These are phyloP conservation scores for Takashimella tepidaria DNA, from an alignment of 1,284 basidiomycete species.

Conservation along the genomic window DNA sequence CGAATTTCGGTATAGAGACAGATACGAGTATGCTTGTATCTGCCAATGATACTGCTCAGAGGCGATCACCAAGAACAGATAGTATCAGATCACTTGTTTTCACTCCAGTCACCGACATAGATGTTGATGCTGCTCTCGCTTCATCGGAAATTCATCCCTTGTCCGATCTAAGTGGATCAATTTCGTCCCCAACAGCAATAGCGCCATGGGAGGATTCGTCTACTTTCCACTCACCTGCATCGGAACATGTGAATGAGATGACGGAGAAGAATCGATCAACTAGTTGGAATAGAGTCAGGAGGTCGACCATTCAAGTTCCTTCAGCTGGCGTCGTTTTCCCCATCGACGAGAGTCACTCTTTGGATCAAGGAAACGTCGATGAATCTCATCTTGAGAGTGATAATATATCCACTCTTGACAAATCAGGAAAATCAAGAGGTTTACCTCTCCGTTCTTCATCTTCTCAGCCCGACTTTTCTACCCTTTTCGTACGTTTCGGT, in stretches of 20 bases:
- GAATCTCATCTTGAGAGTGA: not conserved
- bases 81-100: not conserved
- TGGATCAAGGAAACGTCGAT: not conserved
- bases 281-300: not conserved
- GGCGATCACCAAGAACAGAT: not conserved
- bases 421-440: not conserved
- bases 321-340: constrained; percentile 25
- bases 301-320: constrained; percentile 22
- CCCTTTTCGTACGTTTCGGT: not conserved
- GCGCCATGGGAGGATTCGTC: constrained; percentile 1
- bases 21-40: not conserved
- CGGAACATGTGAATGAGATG: constrained; percentile 9
- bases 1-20: not conserved
- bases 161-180: constrained; percentile 14
- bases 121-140: not conserved
- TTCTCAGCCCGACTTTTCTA: not conserved
- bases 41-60: not conserved
- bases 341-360: constrained; percentile 9
- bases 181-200: not conserved
- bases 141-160: constrained; percentile 16
- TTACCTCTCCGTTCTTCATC: not conserved
- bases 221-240: not conserved
- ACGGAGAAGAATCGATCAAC: constrained; percentile 11
- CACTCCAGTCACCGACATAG: not conserved
- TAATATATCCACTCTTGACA: not conserved